Conservation (phyloP, 345 rosid genomes). For the Gossypium rotundifolium region DNA sequence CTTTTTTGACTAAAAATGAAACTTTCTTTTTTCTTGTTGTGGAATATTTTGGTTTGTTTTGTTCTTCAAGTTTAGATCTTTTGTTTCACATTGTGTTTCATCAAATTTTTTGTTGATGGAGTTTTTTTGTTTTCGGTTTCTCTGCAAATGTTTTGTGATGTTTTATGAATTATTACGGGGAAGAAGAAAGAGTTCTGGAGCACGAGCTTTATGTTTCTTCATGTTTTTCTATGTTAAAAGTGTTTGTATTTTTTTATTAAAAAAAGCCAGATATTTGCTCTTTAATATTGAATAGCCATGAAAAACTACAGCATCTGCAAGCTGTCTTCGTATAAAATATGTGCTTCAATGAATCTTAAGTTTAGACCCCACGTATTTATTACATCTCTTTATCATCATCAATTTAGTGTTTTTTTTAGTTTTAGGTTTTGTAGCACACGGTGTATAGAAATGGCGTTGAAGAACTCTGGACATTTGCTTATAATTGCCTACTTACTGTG, state of each 20-base stretch:
- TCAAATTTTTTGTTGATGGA: background rate
- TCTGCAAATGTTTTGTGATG: background rate
- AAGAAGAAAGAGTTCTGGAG: background rate
- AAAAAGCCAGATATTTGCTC: background rate
- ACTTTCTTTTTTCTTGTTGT: background rate
- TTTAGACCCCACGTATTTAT: background rate
- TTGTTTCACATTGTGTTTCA: background rate
- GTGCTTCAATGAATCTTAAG: constrained; percentile 5
- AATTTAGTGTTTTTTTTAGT: background rate
- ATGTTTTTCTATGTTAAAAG: background rate
- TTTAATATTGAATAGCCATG: background rate
- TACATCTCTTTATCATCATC: background rate
- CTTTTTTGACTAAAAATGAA: background rate
- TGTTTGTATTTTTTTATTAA: background rate
- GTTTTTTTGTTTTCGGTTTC: background rate
- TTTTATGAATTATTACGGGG: background rate
- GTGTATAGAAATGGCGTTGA: background rate
- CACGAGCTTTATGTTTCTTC: background rate
- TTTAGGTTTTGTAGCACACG: constrained; percentile 1
- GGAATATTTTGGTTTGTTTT: background rate
- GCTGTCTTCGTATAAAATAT: background rate
- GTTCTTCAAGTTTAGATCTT: constrained; percentile 7
- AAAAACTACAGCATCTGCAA: background rate
- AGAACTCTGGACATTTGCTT: background rate
- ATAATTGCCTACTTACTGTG: background rate